Evolutionary conservation across 2,329 filamentous ascomycete species (phyloP).

Genomic region (Arthrobotrys sinensis): DNA sequence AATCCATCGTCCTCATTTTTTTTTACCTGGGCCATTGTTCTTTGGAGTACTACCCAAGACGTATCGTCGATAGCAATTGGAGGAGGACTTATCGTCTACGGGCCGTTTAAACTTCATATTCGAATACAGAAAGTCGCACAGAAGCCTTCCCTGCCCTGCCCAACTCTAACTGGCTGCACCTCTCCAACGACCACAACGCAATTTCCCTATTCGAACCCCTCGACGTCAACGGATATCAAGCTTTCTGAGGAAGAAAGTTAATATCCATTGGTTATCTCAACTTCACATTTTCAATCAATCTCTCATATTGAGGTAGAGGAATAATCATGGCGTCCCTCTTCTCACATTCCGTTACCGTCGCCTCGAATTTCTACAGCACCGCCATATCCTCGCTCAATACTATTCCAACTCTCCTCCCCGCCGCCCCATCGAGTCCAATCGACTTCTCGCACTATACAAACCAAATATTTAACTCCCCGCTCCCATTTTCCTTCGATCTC

Average conservation of each 20-base stretch:
- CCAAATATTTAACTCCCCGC: slow-evolving; percentile 45
- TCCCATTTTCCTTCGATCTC: slow-evolving; percentile 40
- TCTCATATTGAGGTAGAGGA: not conserved
- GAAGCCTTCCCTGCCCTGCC: not conserved
- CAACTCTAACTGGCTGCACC: slow-evolving; percentile 30
- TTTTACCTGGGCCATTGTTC: not conserved
- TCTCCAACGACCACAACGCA: slow-evolving; percentile 35
- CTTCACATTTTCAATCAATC: not conserved
- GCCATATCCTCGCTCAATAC: slow-evolving; percentile 54
- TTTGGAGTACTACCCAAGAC: not conserved
- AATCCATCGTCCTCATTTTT: slow-evolving; percentile 2
- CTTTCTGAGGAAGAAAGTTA: slow-evolving; percentile 27
- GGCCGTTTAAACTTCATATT: slow-evolving; percentile 10
- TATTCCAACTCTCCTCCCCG: slow-evolving; percentile 48
- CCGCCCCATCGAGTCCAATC: slow-evolving; percentile 42
- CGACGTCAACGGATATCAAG: slow-evolving; percentile 36
- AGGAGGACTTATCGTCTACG: not conserved
- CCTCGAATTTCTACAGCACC: slow-evolving; percentile 48
- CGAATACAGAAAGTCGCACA: slow-evolving; percentile 36
- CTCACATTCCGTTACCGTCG: slow-evolving; percentile 46
- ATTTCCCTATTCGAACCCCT: slow-evolving; percentile 19
- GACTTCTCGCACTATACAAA: slow-evolving; percentile 43
- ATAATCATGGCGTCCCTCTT: slow-evolving; percentile 47
- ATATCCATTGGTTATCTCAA: slow-evolving; percentile 4
- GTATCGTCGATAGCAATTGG: slow-evolving; percentile 19